Evolutionary conservation across 495 filamentous ascomycete genomes (phyloP).

Genomic region (Hypoxylon fragiforme): DNA sequence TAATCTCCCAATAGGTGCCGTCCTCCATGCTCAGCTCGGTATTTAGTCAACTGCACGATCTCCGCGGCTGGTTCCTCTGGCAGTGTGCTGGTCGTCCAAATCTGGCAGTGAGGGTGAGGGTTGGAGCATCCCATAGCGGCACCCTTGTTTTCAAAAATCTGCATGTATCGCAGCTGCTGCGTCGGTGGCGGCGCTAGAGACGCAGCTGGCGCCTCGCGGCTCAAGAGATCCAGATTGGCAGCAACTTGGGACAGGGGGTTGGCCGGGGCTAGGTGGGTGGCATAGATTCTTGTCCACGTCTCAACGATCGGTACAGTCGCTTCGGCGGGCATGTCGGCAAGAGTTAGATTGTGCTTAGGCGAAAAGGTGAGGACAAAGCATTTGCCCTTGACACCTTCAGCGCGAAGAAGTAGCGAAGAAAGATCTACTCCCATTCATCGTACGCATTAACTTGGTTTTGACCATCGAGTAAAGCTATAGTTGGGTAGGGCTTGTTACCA

Average conservation of each 20-base stretch:
- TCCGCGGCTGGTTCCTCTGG: conserved; percentile 87
- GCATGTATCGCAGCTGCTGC: conserved; percentile 92
- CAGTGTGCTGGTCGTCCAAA: conserved; percentile 89
- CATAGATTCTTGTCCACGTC: conserved; percentile 88
- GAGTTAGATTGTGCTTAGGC: conserved; percentile 83
- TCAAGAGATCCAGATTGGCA: conserved; percentile 32
- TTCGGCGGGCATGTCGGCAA: conserved; percentile 74
- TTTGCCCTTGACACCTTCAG: conserved; percentile 86
- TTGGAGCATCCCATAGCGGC: conserved; percentile 98
- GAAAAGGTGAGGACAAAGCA: conserved; percentile 98
- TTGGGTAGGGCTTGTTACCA: conserved; percentile 25
- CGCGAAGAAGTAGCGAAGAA: conserved; percentile 78
- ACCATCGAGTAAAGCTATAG: not conserved
- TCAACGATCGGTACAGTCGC: conserved; percentile 77
- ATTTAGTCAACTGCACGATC: conserved; percentile 73
- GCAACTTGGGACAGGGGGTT: conserved; percentile 63
- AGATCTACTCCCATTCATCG: conserved; percentile 57
- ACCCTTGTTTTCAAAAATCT: conserved; percentile 99
- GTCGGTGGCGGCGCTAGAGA: conserved; percentile 57
- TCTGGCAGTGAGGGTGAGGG: conserved; percentile 94
- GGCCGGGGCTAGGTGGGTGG: conserved; percentile 70
- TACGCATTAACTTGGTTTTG: too few relatives aligned
- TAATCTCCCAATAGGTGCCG: conserved; percentile 83
- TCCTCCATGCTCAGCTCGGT: conserved; percentile 70
- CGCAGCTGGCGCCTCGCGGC: conserved; percentile 45